These are phyloP conservation scores for Arthroderma uncinatum DNA, from an alignment of 2,329 filamentous ascomycete genomes.

Conservation along the genomic window DNA sequence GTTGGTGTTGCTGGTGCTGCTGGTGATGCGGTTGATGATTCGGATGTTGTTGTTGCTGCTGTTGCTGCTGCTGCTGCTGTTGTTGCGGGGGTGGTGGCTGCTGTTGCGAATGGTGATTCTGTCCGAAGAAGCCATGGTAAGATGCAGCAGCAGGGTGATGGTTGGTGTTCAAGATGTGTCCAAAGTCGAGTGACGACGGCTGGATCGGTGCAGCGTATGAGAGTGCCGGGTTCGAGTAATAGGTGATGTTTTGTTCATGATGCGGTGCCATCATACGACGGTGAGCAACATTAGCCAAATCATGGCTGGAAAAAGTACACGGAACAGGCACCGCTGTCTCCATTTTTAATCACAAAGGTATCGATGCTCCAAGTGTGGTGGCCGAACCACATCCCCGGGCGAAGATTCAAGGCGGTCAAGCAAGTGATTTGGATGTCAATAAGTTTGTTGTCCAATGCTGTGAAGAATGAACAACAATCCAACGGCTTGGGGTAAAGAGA, in stretches of 20 bases:
- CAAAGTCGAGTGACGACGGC: slow-evolving; percentile 24
- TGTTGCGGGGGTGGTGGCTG: slow-evolving; percentile 12
- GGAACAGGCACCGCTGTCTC: slow-evolving; percentile 33
- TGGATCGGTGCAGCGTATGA: slow-evolving; percentile 30
- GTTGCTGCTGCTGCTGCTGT: slow-evolving; percentile 10
- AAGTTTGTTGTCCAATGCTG: background rate
- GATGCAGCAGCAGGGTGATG: slow-evolving; percentile 18
- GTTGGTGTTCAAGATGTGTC: slow-evolving; percentile 25
- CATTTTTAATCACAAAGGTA: slow-evolving; percentile 21
- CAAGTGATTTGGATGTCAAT: background rate
- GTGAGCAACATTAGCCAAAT: slow-evolving; percentile 26
- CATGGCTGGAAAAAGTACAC: slow-evolving; percentile 31
- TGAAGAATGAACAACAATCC: background rate
- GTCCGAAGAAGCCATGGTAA: slow-evolving; percentile 28
- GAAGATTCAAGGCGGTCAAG: background rate
- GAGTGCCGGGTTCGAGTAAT: slow-evolving; percentile 28
- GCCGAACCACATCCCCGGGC: slow-evolving; percentile 3
- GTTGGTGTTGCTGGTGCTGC: slow-evolving; percentile 23
- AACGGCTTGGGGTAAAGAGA: background rate
- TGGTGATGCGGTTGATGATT: slow-evolving; percentile 15
- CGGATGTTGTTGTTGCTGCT: background rate
- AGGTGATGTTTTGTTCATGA: slow-evolving; percentile 26
- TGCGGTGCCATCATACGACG: slow-evolving; percentile 29
- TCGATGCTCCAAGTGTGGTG: background rate
- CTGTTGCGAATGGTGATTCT: slow-evolving; percentile 11